phyloP scores from a whole-genome alignment of 140 eudicot genomes.

The Cichorium intybus region DNA sequence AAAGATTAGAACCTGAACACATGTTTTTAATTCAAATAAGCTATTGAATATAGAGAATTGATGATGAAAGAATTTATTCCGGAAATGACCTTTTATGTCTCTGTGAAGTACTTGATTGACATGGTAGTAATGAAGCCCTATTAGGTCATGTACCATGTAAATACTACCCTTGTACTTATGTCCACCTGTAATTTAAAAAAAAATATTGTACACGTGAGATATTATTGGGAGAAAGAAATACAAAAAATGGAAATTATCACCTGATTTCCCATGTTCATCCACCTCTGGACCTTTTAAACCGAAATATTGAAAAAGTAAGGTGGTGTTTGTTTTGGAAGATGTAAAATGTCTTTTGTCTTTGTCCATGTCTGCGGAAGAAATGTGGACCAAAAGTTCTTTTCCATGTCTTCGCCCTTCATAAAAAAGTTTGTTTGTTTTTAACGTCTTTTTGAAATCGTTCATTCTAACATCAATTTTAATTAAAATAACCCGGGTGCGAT shows the following conservation, averaged over 20 bases:
- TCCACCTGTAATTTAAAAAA: constrained; percentile 39
- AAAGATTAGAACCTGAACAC: constrained; percentile 82
- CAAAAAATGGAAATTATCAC: constrained; percentile 21
- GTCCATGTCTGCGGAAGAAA: too few species aligned
- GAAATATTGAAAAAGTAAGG: not conserved
- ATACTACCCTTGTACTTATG: constrained; percentile 56
- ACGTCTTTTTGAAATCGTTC: too few species aligned
- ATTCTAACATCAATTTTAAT: too few species aligned
- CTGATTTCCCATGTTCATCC: constrained; percentile 62
- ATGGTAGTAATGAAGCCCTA: constrained; percentile 98
- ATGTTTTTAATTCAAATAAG: constrained; percentile 11
- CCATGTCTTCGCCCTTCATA: too few species aligned
- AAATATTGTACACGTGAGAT: constrained; percentile 11
- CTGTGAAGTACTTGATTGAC: constrained; percentile 96
- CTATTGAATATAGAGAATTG: not conserved
- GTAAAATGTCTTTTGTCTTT: too few species aligned
- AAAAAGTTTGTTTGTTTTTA: too few species aligned
- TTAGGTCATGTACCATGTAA: constrained; percentile 77
- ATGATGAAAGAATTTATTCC: not conserved
- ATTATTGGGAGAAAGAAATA: not conserved
- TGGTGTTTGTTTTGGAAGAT: too few species aligned
- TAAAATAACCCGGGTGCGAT: too few species aligned
- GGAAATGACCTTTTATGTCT: constrained; percentile 73
- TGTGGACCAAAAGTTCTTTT: too few species aligned
- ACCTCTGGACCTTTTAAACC: constrained; percentile 52